phyloP scores from a whole-genome alignment of 495 filamentous ascomycete genomes.

The Parathielavia hyrcaniae region DNA sequence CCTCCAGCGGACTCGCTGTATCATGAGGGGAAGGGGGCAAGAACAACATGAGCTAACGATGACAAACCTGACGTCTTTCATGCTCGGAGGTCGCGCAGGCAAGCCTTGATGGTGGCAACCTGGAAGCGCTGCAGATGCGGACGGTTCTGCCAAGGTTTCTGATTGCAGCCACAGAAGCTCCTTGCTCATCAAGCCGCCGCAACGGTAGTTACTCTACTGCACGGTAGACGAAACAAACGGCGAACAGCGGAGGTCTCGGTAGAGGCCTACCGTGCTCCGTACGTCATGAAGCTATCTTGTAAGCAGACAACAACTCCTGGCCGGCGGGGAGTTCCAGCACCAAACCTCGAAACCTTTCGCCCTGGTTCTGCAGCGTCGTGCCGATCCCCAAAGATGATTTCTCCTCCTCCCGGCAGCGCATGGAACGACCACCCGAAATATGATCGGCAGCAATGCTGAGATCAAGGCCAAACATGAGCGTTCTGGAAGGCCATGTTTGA shows the following conservation, averaged over 20 bases:
- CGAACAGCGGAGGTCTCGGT: neutral
- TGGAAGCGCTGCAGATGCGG: neutral
- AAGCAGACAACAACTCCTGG: neutral
- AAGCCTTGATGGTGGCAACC: neutral
- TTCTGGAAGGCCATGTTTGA: constrained; percentile 28
- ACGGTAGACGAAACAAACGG: constrained; percentile 17
- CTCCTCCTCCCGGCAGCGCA: constrained; percentile 23
- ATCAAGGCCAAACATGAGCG: constrained; percentile 23
- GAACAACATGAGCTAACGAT: neutral
- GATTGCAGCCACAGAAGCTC: constrained; percentile 1
- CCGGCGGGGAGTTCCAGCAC: neutral
- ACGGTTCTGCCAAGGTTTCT: neutral
- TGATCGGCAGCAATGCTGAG: constrained; percentile 20
- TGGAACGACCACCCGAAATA: constrained; percentile 20
- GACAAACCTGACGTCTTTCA: neutral
- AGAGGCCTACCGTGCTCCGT: neutral
- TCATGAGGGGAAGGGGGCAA: neutral
- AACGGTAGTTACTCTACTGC: too few relatives aligned
- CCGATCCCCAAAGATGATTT: constrained; percentile 16
- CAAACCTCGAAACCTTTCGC: neutral
- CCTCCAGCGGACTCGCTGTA: neutral
- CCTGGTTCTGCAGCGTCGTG: neutral
- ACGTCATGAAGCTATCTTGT: neutral
- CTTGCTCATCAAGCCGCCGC: constrained; percentile 17
- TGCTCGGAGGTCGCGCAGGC: neutral